Percentiles rank a stretch among this genome's conserved stretches.
These are phyloP conservation scores for Penicillium hordei DNA, from an alignment of 2,329 filamentous ascomycete genomes.

Conservation along the genomic window DNA sequence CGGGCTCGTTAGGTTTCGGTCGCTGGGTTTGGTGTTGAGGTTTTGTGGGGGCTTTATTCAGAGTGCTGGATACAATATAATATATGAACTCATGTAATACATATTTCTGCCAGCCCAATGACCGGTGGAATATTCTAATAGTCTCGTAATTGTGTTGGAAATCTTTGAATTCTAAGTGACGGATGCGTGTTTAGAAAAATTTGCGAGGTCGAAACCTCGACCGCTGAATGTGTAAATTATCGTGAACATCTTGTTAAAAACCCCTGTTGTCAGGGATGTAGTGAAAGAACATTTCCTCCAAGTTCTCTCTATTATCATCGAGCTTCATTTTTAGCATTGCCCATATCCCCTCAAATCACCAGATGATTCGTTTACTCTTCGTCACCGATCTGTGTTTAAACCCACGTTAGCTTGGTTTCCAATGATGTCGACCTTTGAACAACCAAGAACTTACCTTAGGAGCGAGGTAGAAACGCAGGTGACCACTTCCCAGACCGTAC, in stretches of 20 bases:
- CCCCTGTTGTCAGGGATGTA: constrained; percentile 18
- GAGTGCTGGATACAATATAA: not conserved
- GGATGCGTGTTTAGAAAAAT: not conserved
- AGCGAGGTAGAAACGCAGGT: constrained; percentile 94
- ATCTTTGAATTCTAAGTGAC: not conserved
- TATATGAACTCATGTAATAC: not conserved
- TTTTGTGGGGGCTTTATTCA: not conserved
- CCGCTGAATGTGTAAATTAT: constrained; percentile 25
- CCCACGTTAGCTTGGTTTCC: not conserved
- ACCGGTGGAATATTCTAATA: not conserved
- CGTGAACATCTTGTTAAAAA: constrained; percentile 21
- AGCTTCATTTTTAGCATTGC: constrained; percentile 26
- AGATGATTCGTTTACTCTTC: constrained; percentile 43
- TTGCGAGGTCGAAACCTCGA: constrained; percentile 9
- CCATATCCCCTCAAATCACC: constrained; percentile 10
- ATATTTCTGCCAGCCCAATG: not conserved
- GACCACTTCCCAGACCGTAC: constrained; percentile 80
- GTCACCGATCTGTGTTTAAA: constrained; percentile 59
- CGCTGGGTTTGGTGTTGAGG: constrained; percentile 17
- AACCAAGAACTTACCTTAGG: constrained; percentile 71
- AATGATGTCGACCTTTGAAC: not conserved
- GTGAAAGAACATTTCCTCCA: constrained; percentile 44
- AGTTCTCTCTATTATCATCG: constrained; percentile 32
- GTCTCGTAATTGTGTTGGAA: not conserved
- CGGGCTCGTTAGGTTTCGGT: constrained; percentile 13